Evolutionary conservation across 2,329 filamentous ascomycete species (phyloP).

Genomic region (Grosmannia huntii): DNA sequence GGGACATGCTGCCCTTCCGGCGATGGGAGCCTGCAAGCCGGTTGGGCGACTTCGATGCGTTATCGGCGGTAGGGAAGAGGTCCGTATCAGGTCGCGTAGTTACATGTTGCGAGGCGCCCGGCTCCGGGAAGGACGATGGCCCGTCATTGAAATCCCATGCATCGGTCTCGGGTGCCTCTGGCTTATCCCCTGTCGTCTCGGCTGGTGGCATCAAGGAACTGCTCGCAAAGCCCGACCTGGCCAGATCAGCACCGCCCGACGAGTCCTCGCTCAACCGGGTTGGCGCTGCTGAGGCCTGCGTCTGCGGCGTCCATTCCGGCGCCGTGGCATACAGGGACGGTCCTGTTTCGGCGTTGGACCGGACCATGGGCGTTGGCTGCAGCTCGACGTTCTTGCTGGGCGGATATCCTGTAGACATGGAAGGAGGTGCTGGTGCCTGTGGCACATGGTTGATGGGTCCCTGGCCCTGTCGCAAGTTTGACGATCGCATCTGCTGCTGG

Average conservation of each 20-base stretch:
- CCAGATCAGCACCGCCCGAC: not conserved
- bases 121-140: conserved; percentile 46
- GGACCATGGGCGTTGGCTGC: conserved; percentile 37
- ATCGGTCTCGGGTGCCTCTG: conserved; percentile 42
- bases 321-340: conserved; percentile 22
- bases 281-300: not conserved
- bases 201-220: conserved; percentile 12
- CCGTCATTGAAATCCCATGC: conserved; percentile 88
- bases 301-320: conserved; percentile 19
- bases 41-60: conserved; percentile 67
- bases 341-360: conserved; percentile 34
- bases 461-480: conserved; percentile 32
- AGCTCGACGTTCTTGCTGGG: conserved; percentile 23
- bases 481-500: conserved; percentile 23
- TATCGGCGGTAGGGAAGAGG: conserved; percentile 63
- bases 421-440: conserved; percentile 27
- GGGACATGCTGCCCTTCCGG: conserved; percentile 67
- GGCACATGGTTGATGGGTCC: conserved; percentile 40
- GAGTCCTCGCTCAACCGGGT: not conserved
- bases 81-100: conserved; percentile 71
- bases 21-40: conserved; percentile 57
- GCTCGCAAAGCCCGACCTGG: conserved; percentile 15
- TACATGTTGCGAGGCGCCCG: conserved; percentile 27
- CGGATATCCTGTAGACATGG: conserved; percentile 16
- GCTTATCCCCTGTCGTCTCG: conserved; percentile 35